A percentile compares a stretch with the other conserved stretches of the same genome.
These are phyloP conservation scores for Nicotiana benthamiana DNA, from an alignment of 257 asterid species.

Conservation along the genomic window DNA sequence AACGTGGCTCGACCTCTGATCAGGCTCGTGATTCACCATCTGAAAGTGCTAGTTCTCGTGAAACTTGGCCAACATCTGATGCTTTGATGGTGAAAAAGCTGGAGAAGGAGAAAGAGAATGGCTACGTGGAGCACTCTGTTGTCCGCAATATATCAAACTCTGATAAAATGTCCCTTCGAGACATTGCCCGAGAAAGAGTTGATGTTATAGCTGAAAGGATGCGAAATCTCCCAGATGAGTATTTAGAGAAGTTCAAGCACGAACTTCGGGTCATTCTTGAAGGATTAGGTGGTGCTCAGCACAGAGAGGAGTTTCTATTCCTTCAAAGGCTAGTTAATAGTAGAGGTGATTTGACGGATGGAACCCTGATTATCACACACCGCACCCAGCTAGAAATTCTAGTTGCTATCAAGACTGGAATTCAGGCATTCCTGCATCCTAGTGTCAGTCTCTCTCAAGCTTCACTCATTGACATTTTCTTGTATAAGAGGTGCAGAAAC, in stretches of 20 bases:
- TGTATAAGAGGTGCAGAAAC: slow-evolving; percentile 79
- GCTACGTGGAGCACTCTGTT: slow-evolving; percentile 69
- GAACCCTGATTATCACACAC: slow-evolving; percentile 51
- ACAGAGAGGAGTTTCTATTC: slow-evolving; percentile 71
- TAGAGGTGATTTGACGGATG: slow-evolving; percentile 75
- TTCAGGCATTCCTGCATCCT: slow-evolving; percentile 91
- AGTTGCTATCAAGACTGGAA: slow-evolving; percentile 82
- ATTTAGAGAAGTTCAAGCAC: slow-evolving; percentile 64
- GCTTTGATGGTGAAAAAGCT: slow-evolving; percentile 45
- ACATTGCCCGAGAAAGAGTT: slow-evolving; percentile 75
- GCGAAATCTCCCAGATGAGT: slow-evolving; percentile 77
- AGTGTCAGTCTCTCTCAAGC: slow-evolving; percentile 91
- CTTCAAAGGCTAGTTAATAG: slow-evolving; percentile 80
- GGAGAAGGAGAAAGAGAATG: slow-evolving; percentile 70
- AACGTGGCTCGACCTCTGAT: slow-evolving; percentile 75
- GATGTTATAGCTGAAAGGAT: slow-evolving; percentile 69
- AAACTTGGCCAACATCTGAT: slow-evolving; percentile 87
- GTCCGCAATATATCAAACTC: slow-evolving; percentile 55
- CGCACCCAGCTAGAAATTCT: slow-evolving; percentile 84
- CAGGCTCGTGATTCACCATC: slow-evolving; percentile 78
- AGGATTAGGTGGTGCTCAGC: slow-evolving; percentile 81
- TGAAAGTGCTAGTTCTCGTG: slow-evolving; percentile 94
- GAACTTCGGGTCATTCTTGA: slow-evolving; percentile 89
- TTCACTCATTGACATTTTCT: slow-evolving; percentile 77
- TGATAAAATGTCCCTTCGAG: slow-evolving; percentile 66